Base-by-base conservation (phyloP, 139 green algal genomes). In the Klebsormidium nitens region DNA sequence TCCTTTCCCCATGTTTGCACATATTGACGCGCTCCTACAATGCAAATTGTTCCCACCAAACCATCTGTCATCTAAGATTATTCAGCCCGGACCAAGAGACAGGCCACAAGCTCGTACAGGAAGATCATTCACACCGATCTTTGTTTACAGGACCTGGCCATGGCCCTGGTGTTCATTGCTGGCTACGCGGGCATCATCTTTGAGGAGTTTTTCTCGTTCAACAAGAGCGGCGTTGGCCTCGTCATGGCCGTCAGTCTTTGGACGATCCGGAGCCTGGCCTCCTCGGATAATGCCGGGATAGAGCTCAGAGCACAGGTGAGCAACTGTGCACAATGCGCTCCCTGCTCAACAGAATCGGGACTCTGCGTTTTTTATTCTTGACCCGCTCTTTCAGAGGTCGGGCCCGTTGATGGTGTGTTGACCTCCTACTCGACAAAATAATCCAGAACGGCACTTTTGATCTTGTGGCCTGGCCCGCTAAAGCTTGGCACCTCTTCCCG, bases 211-310 rank as follows among this genome's bases (percentile, higher is more conserved):
- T 37, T 90, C n/a, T 74, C 82, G 1, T 82, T 89, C 60, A 85
- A 85, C 76, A 91, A 91, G 69, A 72, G 72, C 19, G 86, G 73
- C 2, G 72, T 91, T 23, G 86, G 62, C 8, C 78, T 91, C 31
- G 36, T 91, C 34, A 89, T 90, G 86, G 86, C 86, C 3, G 86
- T 88, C 11, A 66, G 57, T 4, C 77, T 91, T 39, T 91, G 86
- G 86, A 78, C 71, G 48, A 90, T 91, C 38, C 74, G 75, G 35
- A 74, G 64, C 39, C n/a, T n/a, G n/a, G n/a, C n/a, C n/a, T n/a
- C n/a, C n/a, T n/a, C n/a, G n/a, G n/a, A n/a, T n/a, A n/a, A n/a
- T n/a, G n/a, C n/a, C n/a, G n/a, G n/a, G n/a, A n/a, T n/a, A n/a
- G n/a, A n/a, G n/a, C n/a, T n/a, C n/a, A n/a, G n/a, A n/a, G n/a